phyloP scores from a whole-genome alignment of 768 basidiomycete species.

The Ramaria sp. region DNA sequence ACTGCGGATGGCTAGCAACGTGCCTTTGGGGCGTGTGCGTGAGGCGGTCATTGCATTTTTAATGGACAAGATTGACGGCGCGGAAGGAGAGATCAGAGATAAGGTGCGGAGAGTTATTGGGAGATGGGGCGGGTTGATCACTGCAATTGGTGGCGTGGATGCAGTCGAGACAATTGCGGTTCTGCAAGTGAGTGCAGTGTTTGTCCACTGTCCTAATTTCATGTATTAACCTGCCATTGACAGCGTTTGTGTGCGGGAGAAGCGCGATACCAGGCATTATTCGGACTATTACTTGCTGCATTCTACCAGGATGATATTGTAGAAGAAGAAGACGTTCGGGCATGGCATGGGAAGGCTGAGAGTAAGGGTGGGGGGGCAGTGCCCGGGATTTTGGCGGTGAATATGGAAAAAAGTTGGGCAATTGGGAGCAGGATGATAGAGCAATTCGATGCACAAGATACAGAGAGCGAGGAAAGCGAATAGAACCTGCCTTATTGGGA shows the following conservation, averaged over 20 bases:
- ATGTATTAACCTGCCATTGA: neutral
- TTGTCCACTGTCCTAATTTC: conserved; percentile 4
- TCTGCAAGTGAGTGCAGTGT: conserved; percentile 52
- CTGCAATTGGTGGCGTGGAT: conserved; percentile 75
- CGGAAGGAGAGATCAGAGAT: conserved; percentile 32
- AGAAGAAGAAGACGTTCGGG: conserved; percentile 81
- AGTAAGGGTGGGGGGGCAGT: conserved; percentile 40
- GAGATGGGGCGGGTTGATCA: conserved; percentile 78
- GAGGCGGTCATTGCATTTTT: conserved; percentile 85
- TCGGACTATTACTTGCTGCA: conserved; percentile 76
- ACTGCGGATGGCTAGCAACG: conserved; percentile 93
- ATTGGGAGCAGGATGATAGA: conserved; percentile 68
- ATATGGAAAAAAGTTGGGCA: conserved; percentile 57
- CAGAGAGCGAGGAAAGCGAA: conserved; percentile 37
- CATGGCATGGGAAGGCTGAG: conserved; percentile 58
- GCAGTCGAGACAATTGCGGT: conserved; percentile 68
- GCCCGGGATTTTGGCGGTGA: conserved; percentile 34
- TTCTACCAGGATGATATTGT: conserved; percentile 90
- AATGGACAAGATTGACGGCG: conserved; percentile 58
- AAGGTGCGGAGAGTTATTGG: conserved; percentile 48
- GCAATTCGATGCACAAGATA: conserved; percentile 62
- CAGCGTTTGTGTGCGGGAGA: conserved; percentile 51
- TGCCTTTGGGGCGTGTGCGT: conserved; percentile 72
- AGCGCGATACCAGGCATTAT: conserved; percentile 56
- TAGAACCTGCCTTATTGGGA: neutral